Percentiles rank a stretch among this genome's conserved stretches.
These are phyloP conservation scores for Rutstroemia sp. DNA, from an alignment of 2,329 filamentous ascomycete genomes.

Conservation along the genomic window DNA sequence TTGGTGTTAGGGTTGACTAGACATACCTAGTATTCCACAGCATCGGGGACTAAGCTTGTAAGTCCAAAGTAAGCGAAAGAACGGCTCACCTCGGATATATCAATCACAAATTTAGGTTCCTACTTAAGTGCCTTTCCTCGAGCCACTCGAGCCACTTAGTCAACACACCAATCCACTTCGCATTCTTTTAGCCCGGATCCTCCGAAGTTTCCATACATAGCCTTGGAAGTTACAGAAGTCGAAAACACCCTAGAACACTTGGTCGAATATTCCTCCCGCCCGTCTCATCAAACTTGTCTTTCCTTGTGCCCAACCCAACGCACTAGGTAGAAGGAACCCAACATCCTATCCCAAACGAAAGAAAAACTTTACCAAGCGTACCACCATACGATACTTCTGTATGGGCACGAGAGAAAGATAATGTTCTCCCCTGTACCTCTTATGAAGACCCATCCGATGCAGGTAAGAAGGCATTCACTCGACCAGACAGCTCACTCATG, in stretches of 20 bases:
- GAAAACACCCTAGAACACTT: background rate
- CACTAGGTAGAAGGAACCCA: background rate
- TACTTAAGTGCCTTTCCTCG: background rate
- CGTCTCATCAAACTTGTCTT: background rate
- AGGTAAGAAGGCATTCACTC: background rate
- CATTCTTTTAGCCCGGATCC: background rate
- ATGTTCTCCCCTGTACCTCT: background rate
- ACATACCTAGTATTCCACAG: background rate
- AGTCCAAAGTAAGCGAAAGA: slow-evolving; percentile 2
- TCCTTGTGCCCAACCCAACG: background rate
- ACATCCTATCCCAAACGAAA: background rate
- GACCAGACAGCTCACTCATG: background rate
- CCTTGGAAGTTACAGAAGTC: background rate
- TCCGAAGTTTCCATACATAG: background rate
- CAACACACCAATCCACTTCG: background rate
- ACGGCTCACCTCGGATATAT: slow-evolving; percentile 5
- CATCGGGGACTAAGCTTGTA: slow-evolving; percentile 4
- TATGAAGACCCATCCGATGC: background rate
- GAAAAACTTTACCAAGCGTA: background rate
- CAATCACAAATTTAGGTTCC: background rate
- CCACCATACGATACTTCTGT: too few relatives aligned
- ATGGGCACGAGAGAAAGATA: background rate
- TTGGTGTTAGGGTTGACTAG: background rate
- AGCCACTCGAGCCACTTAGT: background rate
- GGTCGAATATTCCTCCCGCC: background rate